Base-by-base conservation (phyloP, 805 yeast species). In the Starmerella vitae region DNA sequence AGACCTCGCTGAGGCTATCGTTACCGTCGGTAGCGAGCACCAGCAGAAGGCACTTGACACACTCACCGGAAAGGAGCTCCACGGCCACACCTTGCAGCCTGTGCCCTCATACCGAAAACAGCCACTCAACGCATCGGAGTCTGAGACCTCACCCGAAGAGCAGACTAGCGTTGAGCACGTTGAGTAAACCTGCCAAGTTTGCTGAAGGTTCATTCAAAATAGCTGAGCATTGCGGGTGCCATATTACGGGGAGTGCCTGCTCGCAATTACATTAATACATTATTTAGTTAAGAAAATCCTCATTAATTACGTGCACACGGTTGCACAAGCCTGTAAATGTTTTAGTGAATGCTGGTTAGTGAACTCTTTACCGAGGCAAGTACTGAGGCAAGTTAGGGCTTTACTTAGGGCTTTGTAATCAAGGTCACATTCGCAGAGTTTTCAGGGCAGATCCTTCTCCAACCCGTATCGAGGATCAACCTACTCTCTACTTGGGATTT, bases 31-130 rank as follows among this genome's bases (percentile, higher is more conserved):
- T 36, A 61, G 67, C 42, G 79, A 71, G 36, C 66, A 67, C 33
- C 93, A 83, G 53, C 61, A 69, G 52, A 63, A 66, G 55, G 94
- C 93, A n/a, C 72, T 82, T 44, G 73, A 67, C 27, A 71, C 73
- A 52, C 75, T 76, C 58, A 69, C 78, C 47, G 93, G 84, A 38
- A 67, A 66, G 52, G 69, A 66, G 37, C 62, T 78, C 49, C 72
- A 72, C 44, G 94, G 38, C 18, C 8, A 20, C 29, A 14, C 15
- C 17, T 32, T 40, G 8, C 14, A 27, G 15, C 40, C 43, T 14
- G 17, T 2, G 28, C 36, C 22, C 14, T 30, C 20, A 33, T 27
- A 14, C 17, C 22, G 19, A 18, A 29, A 19, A 10, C 28, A 31
- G 30, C 38, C 26, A 5, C 31, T 24, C 18, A 35, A 22, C 17